Base-by-base conservation (phyloP, 2,329 filamentous ascomycete species). In the Nannizziopsis barbatae region DNA sequence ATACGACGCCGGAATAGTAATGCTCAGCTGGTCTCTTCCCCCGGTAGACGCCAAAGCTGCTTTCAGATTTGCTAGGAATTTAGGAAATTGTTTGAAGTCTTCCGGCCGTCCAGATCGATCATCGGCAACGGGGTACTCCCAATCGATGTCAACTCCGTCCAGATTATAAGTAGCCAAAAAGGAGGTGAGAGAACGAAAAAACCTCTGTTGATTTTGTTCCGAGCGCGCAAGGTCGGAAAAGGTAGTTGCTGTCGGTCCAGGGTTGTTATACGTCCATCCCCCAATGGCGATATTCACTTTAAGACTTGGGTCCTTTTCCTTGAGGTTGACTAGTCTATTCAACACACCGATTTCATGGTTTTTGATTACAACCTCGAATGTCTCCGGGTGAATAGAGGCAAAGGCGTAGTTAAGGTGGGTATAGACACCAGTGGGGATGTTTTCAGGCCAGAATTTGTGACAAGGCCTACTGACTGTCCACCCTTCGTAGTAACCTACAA, bases 141-240 rank as follows among this genome's bases (percentile, higher is more conserved):
- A 75, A 52, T 74, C 68, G n/a, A 75, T 54, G 44, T 75, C 70
- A 1, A 72, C 58, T 2, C 70, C 70, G 50, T 70, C 66, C 44
- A 75, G 72, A 2, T 60, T 60, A 53, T 71, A 72, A 5, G 58
- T 63, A 1, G 54, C 30, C 56, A 75, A 60, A 53, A 75, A 74
- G 1, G 48, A 42, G 1, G 65, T 49, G 0, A 72, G 52, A 0
- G 60, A 64, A 1, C 56, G 50, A 47, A 68, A 61, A 52, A 75
- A 75, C 0, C 52, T 54, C 0, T 50, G 42, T 42, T 56, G 55
- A 14, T 52, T 55, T 1, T n/a, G 36, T 14, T 52, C 31, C 0
- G 58, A 55, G 0, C 33, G 22, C 1, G 54, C 58, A 12, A 62
- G 41, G 14, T 61, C 50, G 6, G 57, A 55, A 47, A 62, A 53